Conservation (phyloP, 2,329 filamentous ascomycete species). For the Aspergillus puulaauensis region DNA sequence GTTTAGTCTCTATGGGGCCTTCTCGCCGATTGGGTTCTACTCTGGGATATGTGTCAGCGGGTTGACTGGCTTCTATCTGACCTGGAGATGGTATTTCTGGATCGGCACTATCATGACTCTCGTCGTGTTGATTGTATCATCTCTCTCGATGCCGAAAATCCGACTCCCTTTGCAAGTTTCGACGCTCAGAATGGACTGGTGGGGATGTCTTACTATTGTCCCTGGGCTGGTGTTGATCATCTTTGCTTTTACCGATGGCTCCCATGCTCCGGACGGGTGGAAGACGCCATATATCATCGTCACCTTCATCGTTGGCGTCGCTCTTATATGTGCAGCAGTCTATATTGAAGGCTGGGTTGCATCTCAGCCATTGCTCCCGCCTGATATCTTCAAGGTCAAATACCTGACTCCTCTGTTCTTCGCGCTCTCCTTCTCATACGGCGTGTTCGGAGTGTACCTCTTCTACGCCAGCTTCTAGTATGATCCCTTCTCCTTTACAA, state of each 20-base stretch:
- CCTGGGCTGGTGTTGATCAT: constrained; percentile 3
- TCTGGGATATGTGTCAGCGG: constrained; percentile 7
- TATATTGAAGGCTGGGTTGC: constrained; percentile 9
- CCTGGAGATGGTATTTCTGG: constrained; percentile 11
- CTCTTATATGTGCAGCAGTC: constrained; percentile 3
- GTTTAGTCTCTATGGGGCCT: constrained; percentile 11
- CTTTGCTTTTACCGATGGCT: constrained; percentile 6
- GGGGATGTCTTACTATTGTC: not conserved
- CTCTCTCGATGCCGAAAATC: not conserved
- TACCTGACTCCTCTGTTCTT: constrained; percentile 8
- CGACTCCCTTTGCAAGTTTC: not conserved
- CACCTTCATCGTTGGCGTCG: not conserved
- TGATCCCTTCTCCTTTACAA: not conserved
- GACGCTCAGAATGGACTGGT: not conserved
- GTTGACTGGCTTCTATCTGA: constrained; percentile 3
- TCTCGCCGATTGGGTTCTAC: constrained; percentile 11
- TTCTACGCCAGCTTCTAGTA: constrained; percentile 15
- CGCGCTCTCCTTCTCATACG: constrained; percentile 6
- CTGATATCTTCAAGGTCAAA: constrained; percentile 13
- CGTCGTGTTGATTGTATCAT: not conserved
- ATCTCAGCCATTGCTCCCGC: not conserved
- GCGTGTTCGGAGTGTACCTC: constrained; percentile 10
- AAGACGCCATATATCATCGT: constrained; percentile 9
- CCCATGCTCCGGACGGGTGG: constrained; percentile 7
- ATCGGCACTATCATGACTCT: constrained; percentile 5